phyloP scores from a whole-genome alignment of 106 monocot species.

The Dendrobium catenatum region DNA sequence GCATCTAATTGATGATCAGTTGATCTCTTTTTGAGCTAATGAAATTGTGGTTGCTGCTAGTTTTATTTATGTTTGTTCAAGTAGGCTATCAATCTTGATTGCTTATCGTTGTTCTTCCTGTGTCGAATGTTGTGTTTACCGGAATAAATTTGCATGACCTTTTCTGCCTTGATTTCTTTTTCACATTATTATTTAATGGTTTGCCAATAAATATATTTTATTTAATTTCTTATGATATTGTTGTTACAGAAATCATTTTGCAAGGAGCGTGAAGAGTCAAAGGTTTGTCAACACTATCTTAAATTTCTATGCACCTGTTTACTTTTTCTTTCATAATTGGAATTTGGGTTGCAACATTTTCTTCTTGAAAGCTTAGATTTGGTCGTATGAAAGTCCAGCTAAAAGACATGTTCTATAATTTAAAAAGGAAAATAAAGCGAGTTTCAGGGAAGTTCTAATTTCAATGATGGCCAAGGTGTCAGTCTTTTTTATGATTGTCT shows the following conservation, averaged over 20 bases:
- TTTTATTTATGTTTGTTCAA: not conserved
- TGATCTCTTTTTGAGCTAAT: not conserved
- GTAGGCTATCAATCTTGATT: not conserved
- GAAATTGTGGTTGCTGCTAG: not conserved
- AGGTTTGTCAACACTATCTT: conserved; percentile 31
- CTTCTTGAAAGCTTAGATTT: not conserved
- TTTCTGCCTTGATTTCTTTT: not conserved
- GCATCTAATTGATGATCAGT: not conserved
- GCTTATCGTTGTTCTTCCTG: not conserved
- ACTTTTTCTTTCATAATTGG: not conserved
- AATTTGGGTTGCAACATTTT: not conserved
- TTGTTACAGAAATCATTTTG: conserved; percentile 70
- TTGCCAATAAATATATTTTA: not conserved
- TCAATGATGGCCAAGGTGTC: not conserved
- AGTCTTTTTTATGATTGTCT: not conserved
- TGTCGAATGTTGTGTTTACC: not conserved
- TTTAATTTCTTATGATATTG: conserved; percentile 14
- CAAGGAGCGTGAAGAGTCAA: conserved; percentile 59
- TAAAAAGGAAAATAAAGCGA: not conserved
- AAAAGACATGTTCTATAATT: not conserved
- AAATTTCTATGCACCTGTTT: not conserved
- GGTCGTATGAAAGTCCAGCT: not conserved
- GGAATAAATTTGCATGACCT: not conserved
- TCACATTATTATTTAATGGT: not conserved
- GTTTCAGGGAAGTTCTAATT: not conserved